These are phyloP conservation scores for Cryptosporidium ryanae DNA, from an alignment of 169 alveolate genomes.

Conservation along the genomic window DNA sequence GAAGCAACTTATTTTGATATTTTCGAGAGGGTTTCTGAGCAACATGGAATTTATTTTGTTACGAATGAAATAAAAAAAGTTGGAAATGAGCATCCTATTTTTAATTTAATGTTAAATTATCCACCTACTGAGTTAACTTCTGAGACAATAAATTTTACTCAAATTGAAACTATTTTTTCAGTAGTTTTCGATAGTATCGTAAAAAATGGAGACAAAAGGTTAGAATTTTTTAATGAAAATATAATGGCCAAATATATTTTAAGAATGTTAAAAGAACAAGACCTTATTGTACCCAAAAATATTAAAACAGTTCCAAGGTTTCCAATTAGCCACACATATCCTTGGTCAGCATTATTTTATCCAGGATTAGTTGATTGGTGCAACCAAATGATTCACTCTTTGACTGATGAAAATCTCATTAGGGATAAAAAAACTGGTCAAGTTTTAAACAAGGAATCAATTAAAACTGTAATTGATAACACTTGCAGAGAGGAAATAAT, in stretches of 20 bases:
- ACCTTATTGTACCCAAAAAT: constrained; percentile 14
- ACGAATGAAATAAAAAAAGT: not conserved
- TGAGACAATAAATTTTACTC: constrained; percentile 21
- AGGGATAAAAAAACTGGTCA: not conserved
- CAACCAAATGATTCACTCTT: constrained; percentile 27
- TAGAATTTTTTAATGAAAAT: constrained; percentile 50
- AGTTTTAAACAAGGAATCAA: not conserved
- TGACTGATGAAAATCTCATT: constrained; percentile 7
- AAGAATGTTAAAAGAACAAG: constrained; percentile 1
- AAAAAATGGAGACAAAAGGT: not conserved
- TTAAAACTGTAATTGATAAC: constrained; percentile 7
- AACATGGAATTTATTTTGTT: constrained; percentile 55
- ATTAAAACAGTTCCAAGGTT: constrained; percentile 27
- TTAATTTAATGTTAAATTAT: constrained; percentile 14
- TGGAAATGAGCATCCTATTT: constrained; percentile 22
- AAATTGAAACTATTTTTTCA: constrained; percentile 32
- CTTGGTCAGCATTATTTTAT: constrained; percentile 45
- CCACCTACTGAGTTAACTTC: constrained; percentile 30
- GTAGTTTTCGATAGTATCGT: constrained; percentile 15
- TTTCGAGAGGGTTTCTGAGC: constrained; percentile 64
- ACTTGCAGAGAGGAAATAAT: constrained; percentile 20
- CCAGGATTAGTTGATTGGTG: constrained; percentile 38
- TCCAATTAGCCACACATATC: constrained; percentile 31
- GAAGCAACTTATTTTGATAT: constrained; percentile 31
- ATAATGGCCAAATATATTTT: constrained; percentile 47